Evolutionary conservation across 1,284 basidiomycete species (phyloP), one percentile per base, ranked within the genome.

Genomic region (Sporisorium scitamineum): DNA sequence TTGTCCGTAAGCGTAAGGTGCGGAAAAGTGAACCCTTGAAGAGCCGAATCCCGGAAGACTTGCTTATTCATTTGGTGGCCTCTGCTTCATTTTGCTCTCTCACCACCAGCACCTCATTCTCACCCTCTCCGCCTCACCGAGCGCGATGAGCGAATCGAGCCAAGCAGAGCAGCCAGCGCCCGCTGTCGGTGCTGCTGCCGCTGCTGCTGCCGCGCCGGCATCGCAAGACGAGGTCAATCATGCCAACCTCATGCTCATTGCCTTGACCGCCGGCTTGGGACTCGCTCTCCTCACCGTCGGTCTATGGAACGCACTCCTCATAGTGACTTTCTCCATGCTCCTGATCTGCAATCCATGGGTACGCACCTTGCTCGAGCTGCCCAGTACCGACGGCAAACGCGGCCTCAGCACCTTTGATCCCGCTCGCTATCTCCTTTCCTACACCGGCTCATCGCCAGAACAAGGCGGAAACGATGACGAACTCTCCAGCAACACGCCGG

Each of bases 291-390:
- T 78, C n/a, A 50, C 65, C 20, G 45, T 67, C 14, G 76, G 76
- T 37, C 50, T 71, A 18, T 63, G 60, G 56, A 71, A 78, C 42
- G 55, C 68, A 9, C 13, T 78, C 0, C 72, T 78, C 29, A 72
- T 75, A 13, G 31, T 75, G 11, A 56, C 47, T 5, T 50, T 67
- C 5, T 42, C 70, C 5, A 58, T 68, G 41, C 63, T 81, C 9
- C 64, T 82, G 29, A 54, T 81, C 22, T 76, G 79, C 63, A 80
- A 80, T 34, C 79, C 80, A 3, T 82, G 80, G 78, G 65, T 82
- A 14, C 73, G 80, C n/a, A 78, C 75, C 10, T 59, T 82, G n/a
- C 74, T 82, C 48, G 79, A 80, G 54, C 70, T 82, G 16, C 70
- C 74, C 8, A 61, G 63, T 48, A 45, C 54, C 3, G 58, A 70